Conservation (phyloP, 169 alveolate genomes). For the Perkinsus olseni region DNA sequence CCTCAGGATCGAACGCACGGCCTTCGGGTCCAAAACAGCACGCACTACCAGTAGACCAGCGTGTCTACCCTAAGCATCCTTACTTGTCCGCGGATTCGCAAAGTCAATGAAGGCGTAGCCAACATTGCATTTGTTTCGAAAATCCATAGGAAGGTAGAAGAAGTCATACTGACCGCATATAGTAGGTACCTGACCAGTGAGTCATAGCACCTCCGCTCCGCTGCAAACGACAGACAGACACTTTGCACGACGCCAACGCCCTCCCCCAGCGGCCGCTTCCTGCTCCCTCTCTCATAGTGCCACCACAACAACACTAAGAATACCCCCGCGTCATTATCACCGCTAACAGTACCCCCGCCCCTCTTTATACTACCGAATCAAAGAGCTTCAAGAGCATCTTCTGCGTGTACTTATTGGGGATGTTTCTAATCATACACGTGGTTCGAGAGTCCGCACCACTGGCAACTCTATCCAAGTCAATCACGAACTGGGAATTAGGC, state of each 20-base stretch:
- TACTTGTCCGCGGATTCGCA: conserved; percentile 15
- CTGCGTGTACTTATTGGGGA: conserved; percentile 58
- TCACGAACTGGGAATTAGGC: not conserved
- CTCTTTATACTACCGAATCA: conserved; percentile 18
- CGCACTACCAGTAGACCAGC: not conserved
- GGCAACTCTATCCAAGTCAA: not conserved
- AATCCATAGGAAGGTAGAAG: conserved; percentile 53
- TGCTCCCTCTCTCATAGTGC: no score
- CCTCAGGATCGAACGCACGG: not conserved
- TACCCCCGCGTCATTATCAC: no score
- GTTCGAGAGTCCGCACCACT: not conserved
- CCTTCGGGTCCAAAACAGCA: not conserved
- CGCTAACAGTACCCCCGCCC: conserved; percentile 27
- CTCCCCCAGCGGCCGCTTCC: no score
- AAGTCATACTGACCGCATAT: conserved; percentile 47
- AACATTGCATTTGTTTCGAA: conserved; percentile 49
- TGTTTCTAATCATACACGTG: conserved; percentile 28
- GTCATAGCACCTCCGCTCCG: not conserved
- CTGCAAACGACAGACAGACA: no score
- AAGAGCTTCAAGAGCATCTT: conserved; percentile 41
- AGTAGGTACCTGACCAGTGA: not conserved
- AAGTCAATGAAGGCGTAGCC: conserved; percentile 56
- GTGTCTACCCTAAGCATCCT: not conserved
- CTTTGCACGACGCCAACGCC: no score
- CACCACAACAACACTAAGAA: no score